A percentile compares a stretch with the other conserved stretches of the same genome.
Conservation (phyloP, 139 green algal genomes). For the Chlamydomonas sp. region DNA sequence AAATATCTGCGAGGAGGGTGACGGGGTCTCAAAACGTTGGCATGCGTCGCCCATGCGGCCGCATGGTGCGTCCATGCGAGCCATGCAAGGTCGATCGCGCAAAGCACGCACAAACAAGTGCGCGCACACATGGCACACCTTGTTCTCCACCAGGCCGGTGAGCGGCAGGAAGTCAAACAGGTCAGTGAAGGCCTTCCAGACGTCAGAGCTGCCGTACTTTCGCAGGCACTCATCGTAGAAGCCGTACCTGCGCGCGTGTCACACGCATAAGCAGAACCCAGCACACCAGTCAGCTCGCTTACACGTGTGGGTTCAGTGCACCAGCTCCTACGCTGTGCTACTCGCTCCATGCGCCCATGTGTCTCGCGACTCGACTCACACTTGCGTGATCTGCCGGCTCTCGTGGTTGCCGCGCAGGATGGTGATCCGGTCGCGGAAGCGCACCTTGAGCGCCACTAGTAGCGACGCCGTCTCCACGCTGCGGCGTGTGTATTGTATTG, state of each 20-base stretch:
- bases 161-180: constrained; percentile 99
- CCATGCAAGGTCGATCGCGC: neutral
- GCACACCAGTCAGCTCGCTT: too few species aligned
- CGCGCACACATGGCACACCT: constrained; percentile 48
- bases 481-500: too few species aligned
- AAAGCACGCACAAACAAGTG: neutral
- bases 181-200: constrained; percentile 98
- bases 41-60: neutral
- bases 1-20: constrained; percentile 75
- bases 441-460: constrained; percentile 85
- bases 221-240: constrained; percentile 99
- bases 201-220: constrained; percentile 96
- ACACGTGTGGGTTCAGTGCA: neutral
- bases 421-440: constrained; percentile 92
- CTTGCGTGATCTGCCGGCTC: constrained; percentile 95
- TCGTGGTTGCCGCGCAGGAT: constrained; percentile 98
- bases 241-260: constrained; percentile 65
- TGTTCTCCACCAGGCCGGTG: constrained; percentile 89
- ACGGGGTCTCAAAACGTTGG: too few species aligned
- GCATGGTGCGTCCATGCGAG: neutral
- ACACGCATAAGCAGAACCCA: too few species aligned
- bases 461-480: constrained; percentile 91
- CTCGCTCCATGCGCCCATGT: neutral
- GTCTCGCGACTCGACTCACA: constrained; percentile 55
- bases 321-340: neutral